phyloP scores from a whole-genome alignment of 805 yeast species.

The Cyberlindnera amylophila region DNA sequence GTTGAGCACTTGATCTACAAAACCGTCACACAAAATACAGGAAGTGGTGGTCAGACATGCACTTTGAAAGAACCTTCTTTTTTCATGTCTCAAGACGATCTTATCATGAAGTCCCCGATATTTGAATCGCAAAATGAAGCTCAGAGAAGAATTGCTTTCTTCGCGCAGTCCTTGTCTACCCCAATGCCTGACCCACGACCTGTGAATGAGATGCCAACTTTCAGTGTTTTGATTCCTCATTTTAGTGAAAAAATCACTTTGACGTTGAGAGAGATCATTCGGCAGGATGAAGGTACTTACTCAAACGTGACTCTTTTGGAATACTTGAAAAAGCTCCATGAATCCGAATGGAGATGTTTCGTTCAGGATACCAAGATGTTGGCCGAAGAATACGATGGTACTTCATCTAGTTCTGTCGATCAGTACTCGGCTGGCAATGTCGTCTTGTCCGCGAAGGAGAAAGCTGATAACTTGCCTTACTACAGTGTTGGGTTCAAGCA shows the following conservation, averaged over 20 bases:
- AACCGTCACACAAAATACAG: slow-evolving; percentile 24
- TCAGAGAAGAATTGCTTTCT: slow-evolving; percentile 75
- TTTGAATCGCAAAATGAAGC: slow-evolving; percentile 83
- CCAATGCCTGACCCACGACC: slow-evolving; percentile 74
- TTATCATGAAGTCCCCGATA: slow-evolving; percentile 51
- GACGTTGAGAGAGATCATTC: slow-evolving; percentile 72
- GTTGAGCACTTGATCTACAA: slow-evolving; percentile 53
- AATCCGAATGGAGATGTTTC: slow-evolving; percentile 80
- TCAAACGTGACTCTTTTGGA: slow-evolving; percentile 66
- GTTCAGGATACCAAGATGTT: slow-evolving; percentile 70
- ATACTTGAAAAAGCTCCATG: slow-evolving; percentile 66
- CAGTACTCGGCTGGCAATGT: slow-evolving; percentile 14
- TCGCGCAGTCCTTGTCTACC: slow-evolving; percentile 85
- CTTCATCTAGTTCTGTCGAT: slow-evolving; percentile 13
- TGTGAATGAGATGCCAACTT: slow-evolving; percentile 70
- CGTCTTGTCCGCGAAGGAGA: slow-evolving; percentile 39
- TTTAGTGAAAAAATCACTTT: slow-evolving; percentile 78
- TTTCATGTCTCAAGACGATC: slow-evolving; percentile 81
- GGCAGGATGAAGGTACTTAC: slow-evolving; percentile 55
- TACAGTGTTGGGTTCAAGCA: slow-evolving; percentile 65
- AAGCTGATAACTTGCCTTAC: slow-evolving; percentile 41
- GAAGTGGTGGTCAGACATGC: slow-evolving; percentile 32
- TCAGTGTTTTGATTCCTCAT: slow-evolving; percentile 85
- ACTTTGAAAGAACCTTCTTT: slow-evolving; percentile 68
- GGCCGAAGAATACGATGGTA: slow-evolving; percentile 43